A percentile compares a stretch with the other conserved stretches of the same genome.
phyloP scores from a whole-genome alignment of 345 rosid species.

The Schrenkiella parvula region DNA sequence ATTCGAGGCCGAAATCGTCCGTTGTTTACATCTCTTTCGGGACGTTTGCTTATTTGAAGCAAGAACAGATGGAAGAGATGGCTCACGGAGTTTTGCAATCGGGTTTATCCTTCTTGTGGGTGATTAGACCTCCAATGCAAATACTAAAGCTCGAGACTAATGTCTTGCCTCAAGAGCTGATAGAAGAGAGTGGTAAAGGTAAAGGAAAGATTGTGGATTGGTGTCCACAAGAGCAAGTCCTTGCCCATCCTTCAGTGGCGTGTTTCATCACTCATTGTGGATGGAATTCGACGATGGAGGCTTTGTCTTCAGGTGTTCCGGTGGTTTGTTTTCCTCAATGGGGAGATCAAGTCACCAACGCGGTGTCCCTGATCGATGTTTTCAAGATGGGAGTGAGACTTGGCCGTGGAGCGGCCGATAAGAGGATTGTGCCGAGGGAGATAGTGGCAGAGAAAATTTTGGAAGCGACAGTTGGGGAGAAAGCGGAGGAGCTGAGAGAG shows the following conservation, averaged over 20 bases:
- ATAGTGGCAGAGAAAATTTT: conserved; percentile 56
- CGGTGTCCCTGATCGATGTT: conserved; percentile 56
- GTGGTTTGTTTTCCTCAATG: conserved; percentile 68
- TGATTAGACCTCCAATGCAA: conserved; percentile 10
- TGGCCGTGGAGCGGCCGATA: conserved; percentile 59
- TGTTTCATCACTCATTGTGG: conserved; percentile 35
- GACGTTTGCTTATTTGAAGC: conserved; percentile 25
- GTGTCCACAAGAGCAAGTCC: conserved; percentile 34
- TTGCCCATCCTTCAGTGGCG: conserved; percentile 29
- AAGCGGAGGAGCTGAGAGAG: conserved; percentile 46
- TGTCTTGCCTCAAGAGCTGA: conserved; percentile 20
- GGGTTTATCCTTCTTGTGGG: conserved; percentile 32
- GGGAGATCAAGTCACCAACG: conserved; percentile 83
- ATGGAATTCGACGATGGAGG: conserved; percentile 56
- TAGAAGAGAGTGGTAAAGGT: background rate
- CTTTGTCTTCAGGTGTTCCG: conserved; percentile 61
- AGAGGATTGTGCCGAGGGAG: conserved; percentile 47
- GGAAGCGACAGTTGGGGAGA: conserved; percentile 55
- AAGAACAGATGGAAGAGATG: conserved; percentile 38
- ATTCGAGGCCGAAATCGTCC: conserved; percentile 31
- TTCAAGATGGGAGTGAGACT: conserved; percentile 58
- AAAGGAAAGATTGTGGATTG: conserved; percentile 31
- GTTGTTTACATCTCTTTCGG: conserved; percentile 56
- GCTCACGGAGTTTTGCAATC: conserved; percentile 30
- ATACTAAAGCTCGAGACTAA: background rate